Evolutionary conservation across 768 basidiomycete genomes (phyloP).

Genomic region (Lactarius pseudohatsudake): DNA sequence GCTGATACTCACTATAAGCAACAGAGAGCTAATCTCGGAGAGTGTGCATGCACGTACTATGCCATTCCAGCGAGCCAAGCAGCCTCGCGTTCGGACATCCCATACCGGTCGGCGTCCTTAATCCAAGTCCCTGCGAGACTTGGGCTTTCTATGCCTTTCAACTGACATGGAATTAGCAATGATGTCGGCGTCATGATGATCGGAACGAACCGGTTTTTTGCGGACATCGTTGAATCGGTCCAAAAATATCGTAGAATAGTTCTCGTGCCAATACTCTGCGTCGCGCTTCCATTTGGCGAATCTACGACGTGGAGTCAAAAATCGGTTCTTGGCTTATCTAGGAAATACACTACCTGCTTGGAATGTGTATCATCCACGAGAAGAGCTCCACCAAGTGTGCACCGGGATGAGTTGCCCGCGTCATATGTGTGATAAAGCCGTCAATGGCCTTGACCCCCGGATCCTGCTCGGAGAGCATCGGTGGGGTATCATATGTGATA

Average conservation of each 20-base stretch:
- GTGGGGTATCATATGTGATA: constrained; percentile 23
- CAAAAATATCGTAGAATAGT: constrained; percentile 25
- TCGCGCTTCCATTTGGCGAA: constrained; percentile 31
- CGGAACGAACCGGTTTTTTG: constrained; percentile 16
- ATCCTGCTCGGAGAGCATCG: constrained; percentile 20
- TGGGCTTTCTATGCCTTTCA: constrained; percentile 20
- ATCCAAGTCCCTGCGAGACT: constrained; percentile 18
- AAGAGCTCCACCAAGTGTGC: constrained; percentile 28
- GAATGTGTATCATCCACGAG: constrained; percentile 29
- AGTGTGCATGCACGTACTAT: constrained; percentile 5
- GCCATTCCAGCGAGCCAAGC: constrained; percentile 17
- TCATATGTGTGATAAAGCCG: constrained; percentile 23
- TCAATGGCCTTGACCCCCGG: constrained; percentile 22
- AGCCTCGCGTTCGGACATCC: constrained; percentile 15
- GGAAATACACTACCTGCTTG: constrained; percentile 8
- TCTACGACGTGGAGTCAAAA: neutral
- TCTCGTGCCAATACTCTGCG: constrained; percentile 26
- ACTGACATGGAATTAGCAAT: constrained; percentile 3
- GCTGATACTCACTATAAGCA: constrained; percentile 3
- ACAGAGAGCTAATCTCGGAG: neutral
- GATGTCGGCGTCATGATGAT: neutral
- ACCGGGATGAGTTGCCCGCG: constrained; percentile 25
- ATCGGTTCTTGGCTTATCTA: neutral
- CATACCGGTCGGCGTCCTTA: constrained; percentile 19
- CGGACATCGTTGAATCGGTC: constrained; percentile 19